Conservation (phyloP, 257 asterid species). For the Orobanche coerulescens region DNA sequence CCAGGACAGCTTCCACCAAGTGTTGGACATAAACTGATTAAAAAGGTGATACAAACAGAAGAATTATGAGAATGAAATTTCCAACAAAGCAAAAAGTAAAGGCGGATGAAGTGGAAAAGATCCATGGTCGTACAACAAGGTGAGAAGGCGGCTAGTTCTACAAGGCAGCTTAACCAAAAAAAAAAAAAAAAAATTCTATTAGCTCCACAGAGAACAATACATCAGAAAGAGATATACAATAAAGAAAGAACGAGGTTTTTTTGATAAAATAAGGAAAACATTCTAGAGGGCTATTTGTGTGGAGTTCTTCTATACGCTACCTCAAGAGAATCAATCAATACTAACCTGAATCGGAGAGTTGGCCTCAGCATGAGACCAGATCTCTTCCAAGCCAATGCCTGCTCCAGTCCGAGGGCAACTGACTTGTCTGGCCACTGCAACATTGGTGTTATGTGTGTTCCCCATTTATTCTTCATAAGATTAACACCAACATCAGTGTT, state of each 20-base stretch:
- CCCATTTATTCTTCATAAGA: conserved; percentile 72
- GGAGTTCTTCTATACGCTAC: not conserved
- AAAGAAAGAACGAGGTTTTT: not conserved
- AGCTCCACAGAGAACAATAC: not conserved
- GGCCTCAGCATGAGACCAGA: conserved; percentile 94
- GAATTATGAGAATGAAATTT: not conserved
- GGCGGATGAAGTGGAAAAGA: not conserved
- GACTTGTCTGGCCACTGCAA: conserved; percentile 92
- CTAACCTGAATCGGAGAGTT: conserved; percentile 70
- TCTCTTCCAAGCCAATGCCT: conserved; percentile 97
- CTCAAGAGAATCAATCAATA: conserved; percentile 6
- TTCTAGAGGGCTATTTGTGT: not conserved
- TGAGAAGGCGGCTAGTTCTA: not conserved
- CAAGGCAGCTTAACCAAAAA: not conserved
- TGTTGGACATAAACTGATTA: conserved; percentile 67
- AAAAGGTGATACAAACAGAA: not conserved
- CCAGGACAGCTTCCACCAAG: conserved; percentile 91
- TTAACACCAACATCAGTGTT: conserved; percentile 17
- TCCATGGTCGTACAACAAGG: not conserved
- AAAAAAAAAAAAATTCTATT: not conserved
- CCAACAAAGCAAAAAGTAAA: conserved; percentile 3
- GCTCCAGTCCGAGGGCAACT: conserved; percentile 69
- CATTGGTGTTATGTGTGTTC: conserved; percentile 75
- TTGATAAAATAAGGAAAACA: not conserved
- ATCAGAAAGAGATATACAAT: not conserved